phyloP scores from a whole-genome alignment of 768 basidiomycete genomes.

The Termitomyces sp. region DNA sequence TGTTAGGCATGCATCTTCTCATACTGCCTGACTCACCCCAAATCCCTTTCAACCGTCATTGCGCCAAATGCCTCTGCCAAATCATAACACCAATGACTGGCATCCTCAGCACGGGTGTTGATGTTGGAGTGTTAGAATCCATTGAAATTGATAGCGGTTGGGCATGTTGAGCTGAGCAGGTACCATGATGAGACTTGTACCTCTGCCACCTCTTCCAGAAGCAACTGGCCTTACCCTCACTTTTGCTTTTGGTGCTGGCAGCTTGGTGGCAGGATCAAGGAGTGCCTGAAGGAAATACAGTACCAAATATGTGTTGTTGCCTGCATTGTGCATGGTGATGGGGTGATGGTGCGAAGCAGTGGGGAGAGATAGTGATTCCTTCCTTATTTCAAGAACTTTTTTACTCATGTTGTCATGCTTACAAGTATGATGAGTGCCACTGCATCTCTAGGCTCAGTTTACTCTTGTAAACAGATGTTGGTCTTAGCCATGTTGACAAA shows the following conservation, averaged over 20 bases:
- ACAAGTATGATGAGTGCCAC: no score
- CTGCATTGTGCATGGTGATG: constrained; percentile 61
- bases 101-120: background rate
- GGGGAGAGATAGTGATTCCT: no score
- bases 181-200: background rate
- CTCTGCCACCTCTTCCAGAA: background rate
- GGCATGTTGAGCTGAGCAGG: background rate
- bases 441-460: no score
- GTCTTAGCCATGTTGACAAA: no score
- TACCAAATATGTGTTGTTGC: constrained; percentile 72
- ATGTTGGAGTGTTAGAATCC: background rate
- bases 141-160: background rate
- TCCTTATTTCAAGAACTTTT: no score
- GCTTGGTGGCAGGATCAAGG: constrained; percentile 42
- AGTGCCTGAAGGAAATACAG: constrained; percentile 68
- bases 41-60: constrained; percentile 21
- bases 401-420: no score
- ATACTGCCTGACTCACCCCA: background rate
- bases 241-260: background rate
- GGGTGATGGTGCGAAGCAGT: background rate
- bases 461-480: no score
- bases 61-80: constrained; percentile 36
- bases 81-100: constrained; percentile 21
- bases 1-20: background rate
- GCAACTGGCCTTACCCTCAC: background rate